Evolutionary conservation across 768 basidiomycete genomes (phyloP).

Genomic region (Filobasidium floriforme): DNA sequence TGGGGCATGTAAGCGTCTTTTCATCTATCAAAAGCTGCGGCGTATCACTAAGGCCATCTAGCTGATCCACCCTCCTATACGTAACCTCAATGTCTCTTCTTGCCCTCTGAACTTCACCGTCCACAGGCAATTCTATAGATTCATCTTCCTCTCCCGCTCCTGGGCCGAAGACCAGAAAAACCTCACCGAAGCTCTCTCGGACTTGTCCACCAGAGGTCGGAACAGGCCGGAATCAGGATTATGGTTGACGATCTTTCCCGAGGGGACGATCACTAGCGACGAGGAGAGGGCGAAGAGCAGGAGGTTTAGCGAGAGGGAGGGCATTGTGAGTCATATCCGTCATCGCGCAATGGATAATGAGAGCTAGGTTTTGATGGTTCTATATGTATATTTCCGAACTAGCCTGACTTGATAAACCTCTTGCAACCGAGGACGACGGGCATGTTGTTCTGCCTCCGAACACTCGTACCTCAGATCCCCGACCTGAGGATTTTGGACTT

Average conservation of each 20-base stretch:
- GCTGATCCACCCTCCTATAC: background rate
- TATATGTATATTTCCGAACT: too few species aligned
- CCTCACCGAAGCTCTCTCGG: constrained; percentile 59
- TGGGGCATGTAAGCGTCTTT: constrained; percentile 56
- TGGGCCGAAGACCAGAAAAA: constrained; percentile 76
- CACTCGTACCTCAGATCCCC: constrained; percentile 68
- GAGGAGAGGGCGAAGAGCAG: constrained; percentile 76
- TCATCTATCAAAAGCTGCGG: background rate
- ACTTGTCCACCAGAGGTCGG: constrained; percentile 52
- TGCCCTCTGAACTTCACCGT: constrained; percentile 16
- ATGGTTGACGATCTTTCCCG: constrained; percentile 82
- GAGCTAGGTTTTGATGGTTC: too few species aligned
- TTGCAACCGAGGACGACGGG: constrained; percentile 90
- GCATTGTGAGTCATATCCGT: constrained; percentile 69
- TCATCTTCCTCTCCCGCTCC: constrained; percentile 84
- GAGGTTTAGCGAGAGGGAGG: constrained; percentile 79
- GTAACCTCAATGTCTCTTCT: too few species aligned
- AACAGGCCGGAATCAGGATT: constrained; percentile 47
- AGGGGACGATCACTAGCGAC: constrained; percentile 85
- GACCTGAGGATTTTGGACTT: constrained; percentile 77
- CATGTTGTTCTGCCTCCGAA: constrained; percentile 71
- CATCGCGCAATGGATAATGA: too few species aligned
- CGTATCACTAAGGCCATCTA: background rate
- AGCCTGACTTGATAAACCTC: constrained; percentile 73
- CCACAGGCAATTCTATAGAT: constrained; percentile 83